These are phyloP conservation scores for Dendrostoma leiphaemia DNA, from an alignment of 2,329 filamentous ascomycete species.

Conservation along the genomic window DNA sequence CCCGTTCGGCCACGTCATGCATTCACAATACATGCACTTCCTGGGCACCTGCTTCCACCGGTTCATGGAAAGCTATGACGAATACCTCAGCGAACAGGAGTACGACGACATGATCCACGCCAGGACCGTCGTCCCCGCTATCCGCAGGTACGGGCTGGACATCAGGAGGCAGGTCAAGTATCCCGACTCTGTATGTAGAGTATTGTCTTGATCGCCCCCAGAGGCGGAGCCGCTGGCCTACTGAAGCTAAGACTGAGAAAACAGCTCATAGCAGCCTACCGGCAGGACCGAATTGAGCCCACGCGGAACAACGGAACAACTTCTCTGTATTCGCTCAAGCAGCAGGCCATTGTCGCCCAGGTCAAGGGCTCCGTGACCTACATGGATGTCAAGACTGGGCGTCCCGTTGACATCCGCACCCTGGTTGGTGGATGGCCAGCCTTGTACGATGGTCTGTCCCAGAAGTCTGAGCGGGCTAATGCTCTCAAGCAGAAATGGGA, in stretches of 20 bases:
- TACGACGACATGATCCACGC: slow-evolving; percentile 24
- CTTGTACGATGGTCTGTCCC: slow-evolving; percentile 16
- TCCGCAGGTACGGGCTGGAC: slow-evolving; percentile 22
- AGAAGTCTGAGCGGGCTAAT: slow-evolving; percentile 7
- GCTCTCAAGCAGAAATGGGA: not conserved
- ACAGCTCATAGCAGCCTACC: slow-evolving; percentile 21
- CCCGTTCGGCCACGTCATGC: slow-evolving; percentile 26
- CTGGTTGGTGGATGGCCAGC: slow-evolving; percentile 20
- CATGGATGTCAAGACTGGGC: slow-evolving; percentile 22
- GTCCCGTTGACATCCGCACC: slow-evolving; percentile 23
- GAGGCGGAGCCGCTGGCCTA: not conserved
- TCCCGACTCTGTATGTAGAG: slow-evolving; percentile 4
- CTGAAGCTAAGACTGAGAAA: not conserved
- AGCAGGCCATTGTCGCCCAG: slow-evolving; percentile 24
- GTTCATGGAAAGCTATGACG: slow-evolving; percentile 25
- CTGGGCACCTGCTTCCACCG: slow-evolving; percentile 23
- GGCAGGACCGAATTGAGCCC: slow-evolving; percentile 20
- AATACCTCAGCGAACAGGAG: slow-evolving; percentile 24
- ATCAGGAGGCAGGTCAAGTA: slow-evolving; percentile 24
- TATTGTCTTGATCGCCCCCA: too few species aligned
- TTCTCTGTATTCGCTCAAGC: slow-evolving; percentile 22
- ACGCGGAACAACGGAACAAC: slow-evolving; percentile 20
- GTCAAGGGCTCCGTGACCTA: slow-evolving; percentile 21
- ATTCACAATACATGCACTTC: slow-evolving; percentile 25
- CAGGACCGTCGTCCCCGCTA: slow-evolving; percentile 21